A percentile compares a stretch with the other conserved stretches of the same genome.
Evolutionary conservation across 805 yeast genomes (phyloP).

Genomic region (Nakazawaea sp.): DNA sequence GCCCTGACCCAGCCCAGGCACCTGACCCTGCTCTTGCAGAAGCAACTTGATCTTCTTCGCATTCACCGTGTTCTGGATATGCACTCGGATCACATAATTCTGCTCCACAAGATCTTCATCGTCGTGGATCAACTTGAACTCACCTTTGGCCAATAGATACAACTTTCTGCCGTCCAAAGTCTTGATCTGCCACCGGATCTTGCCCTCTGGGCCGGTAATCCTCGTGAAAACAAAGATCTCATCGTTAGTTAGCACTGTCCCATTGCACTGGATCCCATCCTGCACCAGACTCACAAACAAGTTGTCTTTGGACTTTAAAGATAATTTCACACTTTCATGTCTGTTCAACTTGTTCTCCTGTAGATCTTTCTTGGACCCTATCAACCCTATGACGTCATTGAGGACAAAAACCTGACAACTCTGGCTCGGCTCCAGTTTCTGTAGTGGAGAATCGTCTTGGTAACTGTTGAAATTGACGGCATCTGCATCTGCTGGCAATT

Average conservation of each 20-base stretch:
- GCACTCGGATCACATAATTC: constrained; percentile 19
- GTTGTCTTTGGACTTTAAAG: constrained; percentile 19
- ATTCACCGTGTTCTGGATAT: constrained; percentile 17
- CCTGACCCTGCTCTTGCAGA: too few species aligned
- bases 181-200: constrained; percentile 3
- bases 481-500: constrained; percentile 12
- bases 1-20: too few species aligned
- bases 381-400: constrained; percentile 17
- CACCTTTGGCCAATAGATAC: constrained; percentile 8
- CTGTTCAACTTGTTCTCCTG: constrained; percentile 6
- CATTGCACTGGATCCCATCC: constrained; percentile 13
- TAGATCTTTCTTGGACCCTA: constrained; percentile 8
- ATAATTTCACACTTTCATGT: constrained; percentile 11
- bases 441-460: constrained; percentile 3
- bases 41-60: constrained; percentile 12
- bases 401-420: constrained; percentile 21
- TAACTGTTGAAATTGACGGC: constrained; percentile 15
- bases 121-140: constrained; percentile 21
- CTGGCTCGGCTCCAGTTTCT: constrained; percentile 19
- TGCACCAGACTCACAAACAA: constrained; percentile 16
- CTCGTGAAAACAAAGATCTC: constrained; percentile 19
- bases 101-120: constrained; percentile 21
- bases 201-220: not conserved
- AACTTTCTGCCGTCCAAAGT: constrained; percentile 3
- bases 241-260: constrained; percentile 21